These are phyloP conservation scores for Durusdinium trenchii DNA, from an alignment of 73 alveolate genomes.

Conservation along the genomic window DNA sequence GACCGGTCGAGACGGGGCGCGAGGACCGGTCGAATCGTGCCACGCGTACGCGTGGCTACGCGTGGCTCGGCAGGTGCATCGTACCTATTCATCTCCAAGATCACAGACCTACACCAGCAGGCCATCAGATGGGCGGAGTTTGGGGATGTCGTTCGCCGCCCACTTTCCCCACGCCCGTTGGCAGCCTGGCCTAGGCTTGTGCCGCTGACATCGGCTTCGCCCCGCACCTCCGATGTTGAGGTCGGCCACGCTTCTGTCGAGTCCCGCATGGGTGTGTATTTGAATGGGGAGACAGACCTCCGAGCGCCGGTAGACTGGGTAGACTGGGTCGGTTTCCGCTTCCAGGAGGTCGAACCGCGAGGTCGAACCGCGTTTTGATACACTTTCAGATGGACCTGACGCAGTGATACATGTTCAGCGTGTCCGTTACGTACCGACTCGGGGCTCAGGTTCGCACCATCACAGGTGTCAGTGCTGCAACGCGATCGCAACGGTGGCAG, in stretches of 20 bases:
- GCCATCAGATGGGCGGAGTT: neutral
- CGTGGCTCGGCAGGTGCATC: neutral
- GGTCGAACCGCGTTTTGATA: too few species aligned
- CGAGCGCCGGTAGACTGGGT: too few species aligned
- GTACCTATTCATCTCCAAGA: neutral
- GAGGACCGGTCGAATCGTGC: neutral
- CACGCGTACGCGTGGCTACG: too few species aligned
- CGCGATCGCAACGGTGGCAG: too few species aligned
- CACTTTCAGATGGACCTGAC: too few species aligned
- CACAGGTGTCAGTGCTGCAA: too few species aligned
- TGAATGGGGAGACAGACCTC: too few species aligned
- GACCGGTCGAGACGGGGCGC: neutral
- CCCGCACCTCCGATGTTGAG: neutral
- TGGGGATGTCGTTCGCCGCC: neutral
- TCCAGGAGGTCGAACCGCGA: too few species aligned
- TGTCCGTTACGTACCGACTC: too few species aligned
- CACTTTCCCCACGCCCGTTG: neutral
- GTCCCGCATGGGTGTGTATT: neutral
- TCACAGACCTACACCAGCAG: neutral
- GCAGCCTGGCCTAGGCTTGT: neutral
- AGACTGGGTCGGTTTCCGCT: too few species aligned
- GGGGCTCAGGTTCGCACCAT: too few species aligned
- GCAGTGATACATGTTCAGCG: too few species aligned
- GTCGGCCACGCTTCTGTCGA: neutral
- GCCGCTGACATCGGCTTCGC: neutral